Conservation (phyloP, 176 grass and related monocot species). For the Oryza brachyantha region DNA sequence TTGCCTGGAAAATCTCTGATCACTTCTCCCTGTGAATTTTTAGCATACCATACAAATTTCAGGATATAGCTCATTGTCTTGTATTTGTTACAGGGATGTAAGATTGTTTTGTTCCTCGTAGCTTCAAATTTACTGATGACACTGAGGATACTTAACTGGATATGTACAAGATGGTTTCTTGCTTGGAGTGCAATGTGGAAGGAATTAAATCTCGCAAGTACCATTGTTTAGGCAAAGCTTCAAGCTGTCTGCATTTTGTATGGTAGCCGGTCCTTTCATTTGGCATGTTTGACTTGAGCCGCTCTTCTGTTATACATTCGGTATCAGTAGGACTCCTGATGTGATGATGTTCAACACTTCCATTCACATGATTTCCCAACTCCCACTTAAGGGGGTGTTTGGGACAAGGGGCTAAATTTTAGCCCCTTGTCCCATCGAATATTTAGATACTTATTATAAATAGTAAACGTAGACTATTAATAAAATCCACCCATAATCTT, state of each 20-base stretch:
- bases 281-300: background rate
- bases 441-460: no score
- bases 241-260: background rate
- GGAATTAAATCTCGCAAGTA: background rate
- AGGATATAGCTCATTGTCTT: conserved; percentile 11
- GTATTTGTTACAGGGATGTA: conserved; percentile 36
- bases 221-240: background rate
- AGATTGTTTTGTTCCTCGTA: conserved; percentile 29
- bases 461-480: no score
- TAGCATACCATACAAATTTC: conserved; percentile 35
- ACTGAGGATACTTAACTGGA: conserved; percentile 23
- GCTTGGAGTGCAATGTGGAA: conserved; percentile 10
- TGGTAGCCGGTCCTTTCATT: conserved; percentile 15
- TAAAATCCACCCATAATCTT: no score
- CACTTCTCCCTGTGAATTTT: conserved; percentile 26
- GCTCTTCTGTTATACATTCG: background rate
- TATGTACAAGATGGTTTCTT: conserved; percentile 21
- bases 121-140: conserved; percentile 41
- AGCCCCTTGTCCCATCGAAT: no score
- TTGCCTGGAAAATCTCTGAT: background rate
- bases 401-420: no score
- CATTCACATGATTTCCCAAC: conserved; percentile 6
- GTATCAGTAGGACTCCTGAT: background rate
- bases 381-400: no score
- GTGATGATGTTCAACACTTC: background rate